Conservation (phyloP, 2,329 filamentous ascomycete species). For the Byssothecium circinans region DNA sequence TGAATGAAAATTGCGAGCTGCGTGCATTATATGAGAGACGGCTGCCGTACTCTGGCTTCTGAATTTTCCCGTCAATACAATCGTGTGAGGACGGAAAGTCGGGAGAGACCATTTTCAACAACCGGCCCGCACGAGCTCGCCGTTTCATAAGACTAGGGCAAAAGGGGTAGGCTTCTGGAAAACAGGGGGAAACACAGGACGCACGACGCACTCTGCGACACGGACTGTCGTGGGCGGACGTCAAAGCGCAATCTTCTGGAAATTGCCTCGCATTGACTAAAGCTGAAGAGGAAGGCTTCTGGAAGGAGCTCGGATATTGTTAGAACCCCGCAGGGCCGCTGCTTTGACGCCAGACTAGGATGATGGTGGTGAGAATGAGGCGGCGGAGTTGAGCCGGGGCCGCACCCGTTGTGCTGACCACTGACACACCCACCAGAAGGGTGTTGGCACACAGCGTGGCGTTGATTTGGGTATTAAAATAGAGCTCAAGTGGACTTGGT, state of each 20-base stretch:
- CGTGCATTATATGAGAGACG: no score
- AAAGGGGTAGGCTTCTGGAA: conserved; percentile 30
- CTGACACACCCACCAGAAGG: conserved; percentile 17
- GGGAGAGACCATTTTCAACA: no score
- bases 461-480: conserved; percentile 30
- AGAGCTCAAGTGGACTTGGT: conserved; percentile 20
- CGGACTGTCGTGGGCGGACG: conserved; percentile 19
- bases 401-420: conserved; percentile 24
- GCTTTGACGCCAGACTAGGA: conserved; percentile 29
- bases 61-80: no score
- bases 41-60: no score
- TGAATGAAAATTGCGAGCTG: background rate
- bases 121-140: background rate
- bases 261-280: conserved; percentile 32
- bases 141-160: conserved; percentile 12
- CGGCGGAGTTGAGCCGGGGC: conserved; percentile 26
- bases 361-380: conserved; percentile 19
- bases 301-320: conserved; percentile 34
- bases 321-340: conserved; percentile 33
- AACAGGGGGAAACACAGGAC: conserved; percentile 27
- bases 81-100: background rate
- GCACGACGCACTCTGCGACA: conserved; percentile 30
- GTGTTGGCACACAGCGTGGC: conserved; percentile 33
- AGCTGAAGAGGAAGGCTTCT: conserved; percentile 27
- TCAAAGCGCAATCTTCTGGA: conserved; percentile 34